Percentiles rank a stretch among this genome's conserved stretches.
phyloP scores from a whole-genome alignment of 2,329 filamentous ascomycete species.

The Zasmidium cellare region DNA sequence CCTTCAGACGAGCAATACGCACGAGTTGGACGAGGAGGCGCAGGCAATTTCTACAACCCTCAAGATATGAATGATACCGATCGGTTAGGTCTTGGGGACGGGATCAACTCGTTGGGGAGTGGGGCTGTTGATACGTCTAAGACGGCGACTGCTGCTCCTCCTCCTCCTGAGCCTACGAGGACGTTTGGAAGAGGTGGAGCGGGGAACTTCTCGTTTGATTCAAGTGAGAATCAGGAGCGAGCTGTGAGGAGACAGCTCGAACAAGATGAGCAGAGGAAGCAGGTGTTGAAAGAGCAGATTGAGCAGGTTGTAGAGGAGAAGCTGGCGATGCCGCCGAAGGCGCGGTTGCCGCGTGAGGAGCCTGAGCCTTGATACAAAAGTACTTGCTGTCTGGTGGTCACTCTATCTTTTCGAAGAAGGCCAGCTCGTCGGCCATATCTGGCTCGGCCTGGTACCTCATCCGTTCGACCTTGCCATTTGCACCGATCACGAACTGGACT shows the following conservation, averaged over 20 bases:
- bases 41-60: conserved; percentile 50
- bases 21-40: conserved; percentile 47
- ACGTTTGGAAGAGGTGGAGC: conserved; percentile 44
- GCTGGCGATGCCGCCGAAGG: conserved; percentile 42
- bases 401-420: conserved; percentile 15
- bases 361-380: neutral
- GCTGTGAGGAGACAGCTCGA: conserved; percentile 29
- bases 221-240: conserved; percentile 34
- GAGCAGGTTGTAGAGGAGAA: conserved; percentile 43
- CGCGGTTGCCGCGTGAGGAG: conserved; percentile 35
- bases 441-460: conserved; percentile 13
- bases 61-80: conserved; percentile 40
- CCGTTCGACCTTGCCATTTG: conserved; percentile 10
- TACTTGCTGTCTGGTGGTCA: no score
- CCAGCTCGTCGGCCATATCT: conserved; percentile 9
- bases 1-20: conserved; percentile 39
- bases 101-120: neutral
- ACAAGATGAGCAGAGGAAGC: conserved; percentile 27
- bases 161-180: conserved; percentile 1
- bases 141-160: neutral
- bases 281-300: conserved; percentile 35
- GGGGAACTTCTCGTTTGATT: conserved; percentile 46
- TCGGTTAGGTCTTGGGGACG: conserved; percentile 3
- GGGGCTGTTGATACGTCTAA: neutral
- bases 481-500: conserved; percentile 9